Evolutionary conservation across 2,329 filamentous ascomycete genomes (phyloP).

Genomic region (Colletotrichum eremochloae): DNA sequence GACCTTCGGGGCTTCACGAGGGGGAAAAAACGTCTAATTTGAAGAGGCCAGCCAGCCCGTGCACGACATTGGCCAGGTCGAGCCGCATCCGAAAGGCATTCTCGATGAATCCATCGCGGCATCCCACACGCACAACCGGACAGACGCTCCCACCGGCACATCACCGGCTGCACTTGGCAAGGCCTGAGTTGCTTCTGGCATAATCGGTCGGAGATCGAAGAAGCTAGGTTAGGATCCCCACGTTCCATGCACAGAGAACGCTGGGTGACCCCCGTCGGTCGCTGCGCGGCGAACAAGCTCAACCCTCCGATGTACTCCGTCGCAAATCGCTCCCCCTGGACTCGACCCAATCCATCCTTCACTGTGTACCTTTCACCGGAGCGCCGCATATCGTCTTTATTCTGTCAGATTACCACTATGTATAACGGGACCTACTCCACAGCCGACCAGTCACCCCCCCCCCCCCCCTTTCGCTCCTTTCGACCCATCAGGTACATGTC

Average conservation of each 20-base stretch:
- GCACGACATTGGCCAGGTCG: not conserved
- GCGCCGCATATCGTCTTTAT: not conserved
- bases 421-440: slow-evolving; percentile 7
- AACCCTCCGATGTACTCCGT: slow-evolving; percentile 19
- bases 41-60: too few species aligned
- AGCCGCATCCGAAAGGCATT: slow-evolving; percentile 4
- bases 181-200: slow-evolving; percentile 25
- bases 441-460: too few species aligned
- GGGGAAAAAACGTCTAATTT: not conserved
- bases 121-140: not conserved
- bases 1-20: not conserved
- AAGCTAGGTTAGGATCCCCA: not conserved
- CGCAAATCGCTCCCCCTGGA: not conserved
- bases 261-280: slow-evolving; percentile 10
- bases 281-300: slow-evolving; percentile 2
- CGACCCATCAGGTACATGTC: too few species aligned
- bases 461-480: not conserved
- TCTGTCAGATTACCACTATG: slow-evolving; percentile 20
- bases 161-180: not conserved
- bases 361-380: not conserved
- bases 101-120: not conserved
- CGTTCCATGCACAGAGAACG: not conserved
- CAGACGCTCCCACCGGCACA: not conserved
- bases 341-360: not conserved
- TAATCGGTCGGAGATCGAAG: slow-evolving; percentile 5